Evolutionary conservation across 495 filamentous ascomycete species (phyloP), one percentile per base, ranked within the genome.

Genomic region (Opeltia flavorubescens): DNA sequence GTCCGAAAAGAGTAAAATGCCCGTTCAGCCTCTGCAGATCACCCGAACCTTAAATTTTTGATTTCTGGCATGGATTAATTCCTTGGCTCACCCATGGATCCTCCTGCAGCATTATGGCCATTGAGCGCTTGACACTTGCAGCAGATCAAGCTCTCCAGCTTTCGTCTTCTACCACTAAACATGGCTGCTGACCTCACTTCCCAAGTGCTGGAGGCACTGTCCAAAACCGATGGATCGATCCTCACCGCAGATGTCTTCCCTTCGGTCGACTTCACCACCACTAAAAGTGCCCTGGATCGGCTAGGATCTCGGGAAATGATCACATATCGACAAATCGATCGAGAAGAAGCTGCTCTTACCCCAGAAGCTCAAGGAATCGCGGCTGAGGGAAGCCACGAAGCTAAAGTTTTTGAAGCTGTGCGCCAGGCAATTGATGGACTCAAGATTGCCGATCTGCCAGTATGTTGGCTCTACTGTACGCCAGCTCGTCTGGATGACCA

Each of bases 381-480:
- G 35, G 70, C 75, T 50, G 79, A 94, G 66, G 89, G 91, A 43
- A 91, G 84, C 55, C 89, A 95, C 66, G 91, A 98, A 63, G 89
- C 83, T 47, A 87, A 86, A 55, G 89, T 98, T 42, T 98, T 94
- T 64, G 78, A 89, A 50, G 88, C 84, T 3, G 75, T 95, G 15
- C 71, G 78, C 51, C 71, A 77, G 49, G 81, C 84, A 29, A 61
- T 94, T 50, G 82, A 83, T 47, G 81, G 93, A 28, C 68, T 93
- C 53, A 82, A 81, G 57, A 79, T 95, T 49, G 69, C 75, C 51
- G 88, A 95, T 49, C 67, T 95, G 50, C 75, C 77, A 43, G 66
- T 69, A 67, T 11, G 61, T 61, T 44, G 44, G 47, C 43, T 53
- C 39, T 45, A 48, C 15, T 52, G 57, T 60, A 58, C 45, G 57